Base-by-base conservation (phyloP, 2,329 filamentous ascomycete genomes). In the Verticillium klebahnii region DNA sequence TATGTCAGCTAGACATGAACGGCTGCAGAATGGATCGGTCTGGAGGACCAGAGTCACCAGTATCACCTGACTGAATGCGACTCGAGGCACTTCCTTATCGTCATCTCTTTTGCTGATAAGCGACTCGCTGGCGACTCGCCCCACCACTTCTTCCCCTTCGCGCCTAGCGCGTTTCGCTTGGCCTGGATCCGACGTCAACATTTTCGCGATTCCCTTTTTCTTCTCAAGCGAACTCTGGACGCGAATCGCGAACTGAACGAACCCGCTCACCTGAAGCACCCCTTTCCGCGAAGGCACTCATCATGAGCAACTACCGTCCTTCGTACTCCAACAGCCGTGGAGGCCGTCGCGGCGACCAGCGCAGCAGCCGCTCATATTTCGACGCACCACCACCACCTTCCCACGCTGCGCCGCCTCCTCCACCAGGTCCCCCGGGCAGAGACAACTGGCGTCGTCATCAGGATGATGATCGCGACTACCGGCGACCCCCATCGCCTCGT, bases 271-370 rank as follows among this genome's bases (percentile, higher is more conserved):
- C 37, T 2, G 8, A 56, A 14, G 32, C 17, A n/a, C 5, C 29
- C 29, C 25, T 23, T 17, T n/a, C 31, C 17, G 39, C 19, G 29
- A 59, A 37, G 40, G 32, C 31, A 17, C 19, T 17, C 23, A 32
- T 31, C 11, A 59, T 59, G 58, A 59, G 32, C 40, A 59, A 45
- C n/a, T 59, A 59, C 29, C 58, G 58, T 4, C 58, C 58, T 11
- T 55, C 40, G 23, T 59, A 59, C 31, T 34, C 40, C 29, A 59
- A 54, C 15, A 29, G 58, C n/a, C 29, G 58, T 1, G 45, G 37
- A 12, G 36, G 58, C 45, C 31, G 58, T 15, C 58, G 58, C 7
- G 23, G 45, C 31, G 58, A 45, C 36, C 37, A 40, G 9, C 58
- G 58, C 40, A 36, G 25, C 12, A 34, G 55, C 17, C 36, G 37